These are phyloP conservation scores for Zasmidium citrigriseum DNA, from an alignment of 2,329 filamentous ascomycete genomes.

Conservation along the genomic window DNA sequence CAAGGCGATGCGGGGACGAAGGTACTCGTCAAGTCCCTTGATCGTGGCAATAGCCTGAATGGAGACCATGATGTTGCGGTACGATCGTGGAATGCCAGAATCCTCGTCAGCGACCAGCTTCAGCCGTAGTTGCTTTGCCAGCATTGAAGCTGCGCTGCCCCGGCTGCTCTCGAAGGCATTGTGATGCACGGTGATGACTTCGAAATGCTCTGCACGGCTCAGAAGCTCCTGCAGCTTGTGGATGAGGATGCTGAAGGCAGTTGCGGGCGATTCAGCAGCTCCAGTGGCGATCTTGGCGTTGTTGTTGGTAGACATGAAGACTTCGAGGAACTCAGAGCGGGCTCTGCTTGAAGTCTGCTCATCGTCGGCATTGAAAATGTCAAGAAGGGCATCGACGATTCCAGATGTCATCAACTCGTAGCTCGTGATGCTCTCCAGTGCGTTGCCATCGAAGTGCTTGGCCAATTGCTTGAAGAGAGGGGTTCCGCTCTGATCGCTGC, in stretches of 20 bases:
- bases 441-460: conserved; percentile 82
- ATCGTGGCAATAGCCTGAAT: conserved; percentile 98
- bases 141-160: conserved; percentile 90
- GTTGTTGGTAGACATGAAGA: conserved; percentile 81
- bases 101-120: conserved; percentile 87
- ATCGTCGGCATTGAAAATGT: conserved; percentile 75
- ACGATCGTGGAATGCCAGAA: conserved; percentile 82
- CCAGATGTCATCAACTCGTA: conserved; percentile 90
- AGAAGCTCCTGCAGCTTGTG: conserved; percentile 94
- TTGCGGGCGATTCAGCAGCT: conserved; percentile 68
- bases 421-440: conserved; percentile 90
- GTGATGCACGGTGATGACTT: conserved; percentile 92
- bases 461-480: conserved; percentile 75
- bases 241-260: conserved; percentile 85
- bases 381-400: conserved; percentile 79
- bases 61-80: conserved; percentile 94
- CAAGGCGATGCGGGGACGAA: conserved; percentile 82
- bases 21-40: conserved; percentile 93
- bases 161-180: conserved; percentile 88
- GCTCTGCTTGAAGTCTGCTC: conserved; percentile 59
- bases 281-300: conserved; percentile 63
- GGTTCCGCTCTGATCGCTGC: conserved; percentile 48
- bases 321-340: conserved; percentile 80
- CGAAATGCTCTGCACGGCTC: conserved; percentile 96
- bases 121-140: conserved; percentile 90